Evolutionary conservation across 768 basidiomycete species (phyloP).

Genomic region (Ephemerocybe angulata): DNA sequence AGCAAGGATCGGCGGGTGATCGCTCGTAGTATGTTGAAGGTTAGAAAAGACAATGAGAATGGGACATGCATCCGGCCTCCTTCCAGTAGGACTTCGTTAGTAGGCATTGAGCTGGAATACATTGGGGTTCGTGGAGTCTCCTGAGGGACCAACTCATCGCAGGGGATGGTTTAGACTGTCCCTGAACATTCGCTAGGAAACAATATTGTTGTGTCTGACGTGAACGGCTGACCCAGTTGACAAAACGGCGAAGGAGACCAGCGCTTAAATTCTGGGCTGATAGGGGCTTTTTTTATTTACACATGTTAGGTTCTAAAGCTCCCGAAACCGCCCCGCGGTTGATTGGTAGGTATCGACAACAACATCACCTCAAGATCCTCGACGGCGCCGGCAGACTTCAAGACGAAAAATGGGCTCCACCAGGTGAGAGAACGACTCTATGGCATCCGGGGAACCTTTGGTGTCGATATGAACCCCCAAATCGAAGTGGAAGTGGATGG

Average conservation of each 20-base stretch:
- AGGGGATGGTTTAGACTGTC: too few species aligned
- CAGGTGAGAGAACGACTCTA: constrained; percentile 51
- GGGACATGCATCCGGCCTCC: too few species aligned
- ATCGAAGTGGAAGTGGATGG: constrained; percentile 37
- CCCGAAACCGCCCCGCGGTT: not conserved
- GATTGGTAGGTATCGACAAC: constrained; percentile 4
- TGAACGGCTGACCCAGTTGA: too few species aligned
- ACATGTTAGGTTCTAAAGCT: constrained; percentile 3
- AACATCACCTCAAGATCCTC: constrained; percentile 38
- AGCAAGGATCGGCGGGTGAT: not conserved
- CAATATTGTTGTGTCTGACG: too few species aligned
- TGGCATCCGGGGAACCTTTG: constrained; percentile 17
- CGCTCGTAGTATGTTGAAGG: too few species aligned
- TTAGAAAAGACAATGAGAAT: too few species aligned
- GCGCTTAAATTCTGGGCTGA: not conserved
- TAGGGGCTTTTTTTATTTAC: constrained; percentile 4
- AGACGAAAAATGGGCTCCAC: constrained; percentile 73
- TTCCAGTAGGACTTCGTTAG: too few species aligned
- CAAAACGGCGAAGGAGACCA: too few species aligned
- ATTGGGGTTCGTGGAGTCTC: too few species aligned
- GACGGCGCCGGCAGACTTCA: constrained; percentile 46
- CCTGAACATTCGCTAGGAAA: too few species aligned
- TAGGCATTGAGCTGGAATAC: too few species aligned
- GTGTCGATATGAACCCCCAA: constrained; percentile 13
- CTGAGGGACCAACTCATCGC: too few species aligned